Base-by-base conservation (phyloP, 768 basidiomycete species). In the Suillus lakei region DNA sequence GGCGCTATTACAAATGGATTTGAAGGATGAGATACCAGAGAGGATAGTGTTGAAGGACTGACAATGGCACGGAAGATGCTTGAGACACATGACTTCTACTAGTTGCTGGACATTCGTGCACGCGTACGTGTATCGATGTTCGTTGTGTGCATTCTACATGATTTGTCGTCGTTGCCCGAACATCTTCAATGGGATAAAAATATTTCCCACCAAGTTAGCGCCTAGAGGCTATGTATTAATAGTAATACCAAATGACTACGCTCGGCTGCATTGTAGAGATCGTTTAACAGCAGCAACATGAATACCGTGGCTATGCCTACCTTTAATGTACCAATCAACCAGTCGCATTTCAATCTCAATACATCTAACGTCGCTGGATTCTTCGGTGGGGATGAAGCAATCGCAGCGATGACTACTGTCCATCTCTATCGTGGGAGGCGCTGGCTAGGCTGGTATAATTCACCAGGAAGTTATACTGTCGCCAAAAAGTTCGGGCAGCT, bases 51-150 rank as follows among this genome's bases (percentile, higher is more conserved):
- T 15, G 13, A 50, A 41, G 43, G 16, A 79, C 91, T 77, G 74
- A 93, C 93, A 91, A 88, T 71, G 90, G 80, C 32, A 91, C 84
- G 23, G 83, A 82, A 76, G 91, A 91, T n/a, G 88, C 80, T 73
- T 88, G 87, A 26, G 86, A 83, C 63, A 93, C 85, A 54, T 87
- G 87, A 68, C 83, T 83, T 48, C 28, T 30, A 5, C 16, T 16
- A 51, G 16, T 54, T 28, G 15, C 15, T 50, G 26, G 15, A 16
- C 48, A 50, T 50, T 21, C 28, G 4, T 21, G 18, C 30, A 32
- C 10, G 16, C 50, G 15, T 48, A 28, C 4, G 16, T 28, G 50
- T 21, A 30, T 32, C 10, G 30, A 54, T 21, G 26, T 5, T 32
- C 9, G 21, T 30, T 51, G 16, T 18, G 18, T 10, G 53, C 21